These are phyloP conservation scores for Termitomyces sp. DNA, from an alignment of 768 basidiomycete genomes.

Conservation along the genomic window DNA sequence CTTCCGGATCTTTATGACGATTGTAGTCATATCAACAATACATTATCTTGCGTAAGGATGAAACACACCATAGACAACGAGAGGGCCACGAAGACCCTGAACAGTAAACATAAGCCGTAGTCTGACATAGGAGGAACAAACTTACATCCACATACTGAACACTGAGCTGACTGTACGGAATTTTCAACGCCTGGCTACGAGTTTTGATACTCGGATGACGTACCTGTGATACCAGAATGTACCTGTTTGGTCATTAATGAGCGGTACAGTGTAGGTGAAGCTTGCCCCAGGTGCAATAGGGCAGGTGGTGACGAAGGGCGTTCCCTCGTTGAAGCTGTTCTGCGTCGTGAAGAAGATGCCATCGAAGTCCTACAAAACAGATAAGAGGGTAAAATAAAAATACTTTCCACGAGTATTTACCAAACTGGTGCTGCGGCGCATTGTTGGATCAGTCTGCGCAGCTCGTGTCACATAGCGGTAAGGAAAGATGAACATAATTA, in stretches of 20 bases:
- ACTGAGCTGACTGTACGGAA: conserved; percentile 9
- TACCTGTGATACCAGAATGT: conserved; percentile 29
- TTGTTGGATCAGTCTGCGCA: conserved; percentile 15
- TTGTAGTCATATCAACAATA: not conserved
- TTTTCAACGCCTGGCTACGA: not conserved
- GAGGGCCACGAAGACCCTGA: conserved; percentile 18
- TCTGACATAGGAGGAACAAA: not conserved
- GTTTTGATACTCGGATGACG: not conserved
- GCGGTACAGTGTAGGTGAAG: conserved; percentile 23
- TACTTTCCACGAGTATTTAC: not conserved
- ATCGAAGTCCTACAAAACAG: conserved; percentile 13
- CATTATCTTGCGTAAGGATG: not conserved
- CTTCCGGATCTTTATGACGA: conserved; percentile 3
- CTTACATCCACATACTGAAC: conserved; percentile 19
- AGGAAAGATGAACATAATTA: no score
- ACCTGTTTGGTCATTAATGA: conserved; percentile 20
- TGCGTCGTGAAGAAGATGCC: conserved; percentile 17
- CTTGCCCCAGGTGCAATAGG: conserved; percentile 23
- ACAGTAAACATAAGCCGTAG: not conserved
- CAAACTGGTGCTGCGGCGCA: conserved; percentile 17
- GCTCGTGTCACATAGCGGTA: not conserved
- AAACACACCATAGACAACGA: conserved; percentile 22
- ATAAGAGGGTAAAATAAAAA: not conserved
- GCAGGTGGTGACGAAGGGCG: conserved; percentile 20
- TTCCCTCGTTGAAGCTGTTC: conserved; percentile 19